phyloP scores from a whole-genome alignment of 176 grass and related monocot genomes.

The Aegilops bicornis region DNA sequence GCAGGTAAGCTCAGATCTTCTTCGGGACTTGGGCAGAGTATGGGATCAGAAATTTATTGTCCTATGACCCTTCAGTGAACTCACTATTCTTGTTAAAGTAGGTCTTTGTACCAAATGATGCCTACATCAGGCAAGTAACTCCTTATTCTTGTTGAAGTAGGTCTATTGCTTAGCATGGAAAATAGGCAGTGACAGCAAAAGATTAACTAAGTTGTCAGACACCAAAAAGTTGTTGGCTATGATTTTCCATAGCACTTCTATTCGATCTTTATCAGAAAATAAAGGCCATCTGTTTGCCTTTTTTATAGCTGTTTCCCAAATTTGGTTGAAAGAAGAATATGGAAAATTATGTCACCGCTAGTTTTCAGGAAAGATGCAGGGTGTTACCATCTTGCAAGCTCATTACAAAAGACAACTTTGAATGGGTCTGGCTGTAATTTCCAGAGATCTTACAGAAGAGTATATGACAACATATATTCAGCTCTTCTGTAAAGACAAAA shows the following conservation, averaged over 20 bases:
- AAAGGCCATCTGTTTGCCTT: neutral
- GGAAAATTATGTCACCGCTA: neutral
- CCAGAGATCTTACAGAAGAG: conserved; percentile 13
- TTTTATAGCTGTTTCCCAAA: neutral
- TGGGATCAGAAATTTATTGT: neutral
- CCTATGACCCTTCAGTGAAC: neutral
- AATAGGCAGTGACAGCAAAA: neutral
- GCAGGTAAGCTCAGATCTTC: neutral
- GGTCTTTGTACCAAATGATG: neutral
- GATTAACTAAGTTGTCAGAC: neutral
- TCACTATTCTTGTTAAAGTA: neutral
- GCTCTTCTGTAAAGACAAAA: conserved; percentile 17
- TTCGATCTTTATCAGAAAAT: conserved; percentile 9
- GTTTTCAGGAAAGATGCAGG: conserved; percentile 1
- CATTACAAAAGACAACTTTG: neutral
- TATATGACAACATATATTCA: conserved; percentile 7
- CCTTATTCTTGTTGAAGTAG: neutral
- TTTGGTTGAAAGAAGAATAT: conserved; percentile 17
- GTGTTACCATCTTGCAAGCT: neutral
- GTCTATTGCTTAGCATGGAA: neutral
- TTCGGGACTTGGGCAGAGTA: neutral
- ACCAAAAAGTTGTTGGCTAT: conserved; percentile 3
- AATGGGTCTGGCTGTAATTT: neutral
- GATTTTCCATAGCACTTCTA: neutral
- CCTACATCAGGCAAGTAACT: neutral